Base-by-base conservation (phyloP, 352 stramenopile species). In the Pythium rishiriense region DNA sequence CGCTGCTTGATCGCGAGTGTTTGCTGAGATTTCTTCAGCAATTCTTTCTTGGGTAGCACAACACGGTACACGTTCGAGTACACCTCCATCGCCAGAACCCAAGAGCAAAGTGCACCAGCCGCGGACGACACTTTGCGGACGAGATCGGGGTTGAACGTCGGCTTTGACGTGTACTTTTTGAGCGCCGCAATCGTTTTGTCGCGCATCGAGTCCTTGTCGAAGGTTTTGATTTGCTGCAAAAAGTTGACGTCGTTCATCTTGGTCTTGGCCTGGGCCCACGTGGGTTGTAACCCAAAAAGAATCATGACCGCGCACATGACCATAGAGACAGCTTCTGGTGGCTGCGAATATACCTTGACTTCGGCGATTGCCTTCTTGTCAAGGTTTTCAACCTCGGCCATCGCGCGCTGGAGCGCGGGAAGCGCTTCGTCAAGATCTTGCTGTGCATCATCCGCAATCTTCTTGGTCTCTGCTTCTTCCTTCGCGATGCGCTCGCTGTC, bases 281-380 rank as follows among this genome's bases (percentile, higher is more conserved):
- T 97, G 1, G 93, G 93, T 19, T 79, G 81, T n/a, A 97, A 73
- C 2, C 91, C 88, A 63, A 98, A 98, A n/a, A 98, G 76, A 41
- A 98, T 97, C 92, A 98, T 98, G 42, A 98, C 94, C n/a, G 89
- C 94, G 42, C 90, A 94, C 83, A 98, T 93, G 0, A 97, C 91
- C 62, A 97, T 87, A 15, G 95, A 95, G 49, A 99, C 96, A 10
- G 91, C 71, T 58, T 93, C 82, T 0, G 96, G 94, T 19, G 96
- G 96, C 46, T 97, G 94, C 0, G 91, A 90, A 70, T 98, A 99
- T 11, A 97, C 89, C 72, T 99, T 99, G 6, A 98, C 91, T 68
- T 98, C 96, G 6, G 91, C 89, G 48, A 99, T 97, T 1, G 90
- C 78, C 52, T 90, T 94, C 73, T 99, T 98, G 65, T 98, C 94